Conservation (phyloP, 176 grass and related monocot genomes). For the Eleusine indica region DNA sequence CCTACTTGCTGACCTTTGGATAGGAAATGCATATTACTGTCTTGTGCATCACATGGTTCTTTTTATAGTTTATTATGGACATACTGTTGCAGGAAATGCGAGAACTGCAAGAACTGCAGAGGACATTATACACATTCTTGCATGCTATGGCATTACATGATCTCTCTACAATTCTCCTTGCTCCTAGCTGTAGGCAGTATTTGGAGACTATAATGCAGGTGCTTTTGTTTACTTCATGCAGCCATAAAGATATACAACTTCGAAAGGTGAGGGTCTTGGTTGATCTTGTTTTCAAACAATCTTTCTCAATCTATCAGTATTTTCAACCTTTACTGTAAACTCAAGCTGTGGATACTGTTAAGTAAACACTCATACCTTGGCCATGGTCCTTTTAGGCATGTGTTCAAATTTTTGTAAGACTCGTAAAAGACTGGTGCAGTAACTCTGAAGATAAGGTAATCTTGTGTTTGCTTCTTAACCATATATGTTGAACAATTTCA, state of each 20-base stretch:
- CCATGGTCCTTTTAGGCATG: constrained; percentile 67
- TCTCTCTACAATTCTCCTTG: constrained; percentile 80
- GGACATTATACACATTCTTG: constrained; percentile 82
- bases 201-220: constrained; percentile 79
- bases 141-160: constrained; percentile 81
- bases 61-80: constrained; percentile 35
- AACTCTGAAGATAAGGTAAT: constrained; percentile 84
- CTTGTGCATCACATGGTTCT: constrained; percentile 7
- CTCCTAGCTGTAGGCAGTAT: constrained; percentile 66
- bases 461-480: constrained; percentile 18
- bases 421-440: constrained; percentile 93
- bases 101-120: constrained; percentile 92
- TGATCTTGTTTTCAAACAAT: constrained; percentile 32
- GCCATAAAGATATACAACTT: constrained; percentile 88
- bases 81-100: constrained; percentile 81
- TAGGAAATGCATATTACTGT: too few species aligned
- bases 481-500: constrained; percentile 17
- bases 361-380: constrained; percentile 28
- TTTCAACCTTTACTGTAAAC: constrained; percentile 7
- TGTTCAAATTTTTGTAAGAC: constrained; percentile 90
- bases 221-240: constrained; percentile 80
- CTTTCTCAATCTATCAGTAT: constrained; percentile 28
- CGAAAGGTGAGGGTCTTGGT: constrained; percentile 64
- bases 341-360: background rate
- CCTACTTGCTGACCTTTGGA: too few species aligned